phyloP scores from a whole-genome alignment of 306 rosid genomes.

The Ochetophila trinervis region DNA sequence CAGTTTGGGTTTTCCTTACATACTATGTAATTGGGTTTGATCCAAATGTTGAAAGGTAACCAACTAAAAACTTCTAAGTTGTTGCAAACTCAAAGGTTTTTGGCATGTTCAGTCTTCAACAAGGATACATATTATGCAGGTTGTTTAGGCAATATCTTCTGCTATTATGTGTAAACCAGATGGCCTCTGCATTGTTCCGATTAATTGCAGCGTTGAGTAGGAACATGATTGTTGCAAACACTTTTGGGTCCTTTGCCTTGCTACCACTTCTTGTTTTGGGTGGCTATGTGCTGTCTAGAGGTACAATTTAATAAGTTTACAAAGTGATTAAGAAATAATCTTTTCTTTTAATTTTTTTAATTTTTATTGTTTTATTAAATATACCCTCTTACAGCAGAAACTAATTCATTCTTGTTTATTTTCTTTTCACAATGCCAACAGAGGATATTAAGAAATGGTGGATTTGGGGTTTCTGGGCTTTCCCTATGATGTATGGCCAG shows the following conservation, averaged over 20 bases:
- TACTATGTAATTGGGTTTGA: conserved; percentile 64
- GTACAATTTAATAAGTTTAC: conserved; percentile 21
- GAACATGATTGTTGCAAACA: conserved; percentile 56
- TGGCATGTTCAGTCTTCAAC: not conserved
- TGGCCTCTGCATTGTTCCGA: conserved; percentile 65
- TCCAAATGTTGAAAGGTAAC: conserved; percentile 60
- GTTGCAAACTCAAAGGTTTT: not conserved
- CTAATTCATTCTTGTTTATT: conserved; percentile 6
- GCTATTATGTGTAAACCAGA: conserved; percentile 48
- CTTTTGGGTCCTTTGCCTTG: conserved; percentile 56
- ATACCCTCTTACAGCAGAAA: not conserved
- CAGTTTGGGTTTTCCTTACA: conserved; percentile 29
- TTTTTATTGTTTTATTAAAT: too few relatives aligned
- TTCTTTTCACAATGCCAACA: conserved; percentile 20
- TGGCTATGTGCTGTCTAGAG: conserved; percentile 65
- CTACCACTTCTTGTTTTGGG: conserved; percentile 47
- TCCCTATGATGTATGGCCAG: conserved; percentile 72
- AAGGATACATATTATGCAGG: conserved; percentile 30
- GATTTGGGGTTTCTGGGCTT: conserved; percentile 73
- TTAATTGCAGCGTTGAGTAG: conserved; percentile 47
- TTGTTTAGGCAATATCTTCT: conserved; percentile 50
- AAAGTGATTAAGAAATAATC: not conserved
- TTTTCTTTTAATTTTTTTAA: too few relatives aligned
- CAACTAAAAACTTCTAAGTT: not conserved
- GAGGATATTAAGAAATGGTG: conserved; percentile 56